These are phyloP conservation scores for Imleria badia DNA, from an alignment of 768 basidiomycete species.

Conservation along the genomic window DNA sequence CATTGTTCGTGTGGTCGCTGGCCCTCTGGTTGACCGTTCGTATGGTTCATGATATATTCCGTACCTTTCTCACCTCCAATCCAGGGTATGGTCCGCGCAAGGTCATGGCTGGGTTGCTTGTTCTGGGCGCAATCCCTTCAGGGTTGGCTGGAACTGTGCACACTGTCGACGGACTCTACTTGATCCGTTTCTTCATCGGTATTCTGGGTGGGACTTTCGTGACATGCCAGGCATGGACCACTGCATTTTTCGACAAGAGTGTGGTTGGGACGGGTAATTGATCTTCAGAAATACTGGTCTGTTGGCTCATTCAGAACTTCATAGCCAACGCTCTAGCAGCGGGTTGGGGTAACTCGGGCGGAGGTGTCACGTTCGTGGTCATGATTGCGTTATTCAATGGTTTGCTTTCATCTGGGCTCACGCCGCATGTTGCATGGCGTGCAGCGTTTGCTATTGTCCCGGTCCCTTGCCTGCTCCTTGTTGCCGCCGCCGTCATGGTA, in stretches of 20 bases:
- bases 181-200: constrained; percentile 57
- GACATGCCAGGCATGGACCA: constrained; percentile 61
- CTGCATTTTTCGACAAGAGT: constrained; percentile 55
- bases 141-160: constrained; percentile 33
- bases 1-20: constrained; percentile 45
- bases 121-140: constrained; percentile 7
- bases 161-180: constrained; percentile 40
- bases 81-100: constrained; percentile 8
- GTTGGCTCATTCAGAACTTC: not conserved
- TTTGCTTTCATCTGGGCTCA: constrained; percentile 37
- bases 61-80: not conserved
- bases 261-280: constrained; percentile 37
- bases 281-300: not conserved
- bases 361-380: constrained; percentile 6
- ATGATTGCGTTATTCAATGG: constrained; percentile 38
- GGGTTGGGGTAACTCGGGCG: constrained; percentile 4
- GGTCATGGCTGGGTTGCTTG: constrained; percentile 5
- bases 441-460: constrained; percentile 57
- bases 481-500: constrained; percentile 28
- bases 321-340: constrained; percentile 4
- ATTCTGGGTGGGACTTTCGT: constrained; percentile 63
- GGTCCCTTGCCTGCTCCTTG: constrained; percentile 47
- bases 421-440: constrained; percentile 49
- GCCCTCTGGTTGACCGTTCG: constrained; percentile 49
- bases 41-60: not conserved